Evolutionary conservation across 805 yeast genomes (phyloP).

Genomic region (Ogataea trehaloabstinens): DNA sequence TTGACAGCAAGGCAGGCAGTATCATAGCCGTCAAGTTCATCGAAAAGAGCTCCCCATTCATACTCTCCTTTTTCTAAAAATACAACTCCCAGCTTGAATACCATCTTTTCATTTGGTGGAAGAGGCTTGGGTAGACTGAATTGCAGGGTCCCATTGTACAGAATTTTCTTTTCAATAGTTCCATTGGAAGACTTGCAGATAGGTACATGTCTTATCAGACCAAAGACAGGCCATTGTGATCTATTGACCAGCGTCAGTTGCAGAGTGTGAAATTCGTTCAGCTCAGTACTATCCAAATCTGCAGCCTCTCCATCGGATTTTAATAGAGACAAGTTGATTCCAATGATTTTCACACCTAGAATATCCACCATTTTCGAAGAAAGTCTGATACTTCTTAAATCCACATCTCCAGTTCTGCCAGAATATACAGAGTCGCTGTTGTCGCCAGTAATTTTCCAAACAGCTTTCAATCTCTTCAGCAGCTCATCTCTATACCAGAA

Average conservation of each 20-base stretch:
- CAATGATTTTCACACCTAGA: conserved; percentile 48
- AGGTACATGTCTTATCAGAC: conserved; percentile 62
- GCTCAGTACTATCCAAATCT: conserved; percentile 31
- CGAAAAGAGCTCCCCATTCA: conserved; percentile 72
- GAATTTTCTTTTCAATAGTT: conserved; percentile 52
- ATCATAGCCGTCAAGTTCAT: conserved; percentile 35
- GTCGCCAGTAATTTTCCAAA: conserved; percentile 49
- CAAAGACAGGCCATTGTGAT: conserved; percentile 40
- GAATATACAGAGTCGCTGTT: conserved; percentile 28
- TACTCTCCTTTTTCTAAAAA: conserved; percentile 76
- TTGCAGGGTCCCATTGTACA: conserved; percentile 75
- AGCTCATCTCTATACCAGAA: conserved; percentile 83
- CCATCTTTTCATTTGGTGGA: conserved; percentile 39
- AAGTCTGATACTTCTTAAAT: conserved; percentile 63
- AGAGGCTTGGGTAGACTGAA: conserved; percentile 43
- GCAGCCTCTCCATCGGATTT: conserved; percentile 10
- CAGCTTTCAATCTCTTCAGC: conserved; percentile 56
- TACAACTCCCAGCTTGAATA: conserved; percentile 53
- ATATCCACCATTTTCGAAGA: conserved; percentile 58
- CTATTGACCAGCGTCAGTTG: conserved; percentile 50
- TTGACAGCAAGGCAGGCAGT: conserved; percentile 22
- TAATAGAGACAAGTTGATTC: conserved; percentile 36
- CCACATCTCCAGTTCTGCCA: conserved; percentile 54
- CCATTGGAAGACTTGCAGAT: conserved; percentile 30
- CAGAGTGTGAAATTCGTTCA: conserved; percentile 54